A percentile compares a stretch with the other conserved stretches of the same genome.
Conservation (phyloP, 371 early-diverging fungal genomes). For the Rhizopus microsporus region DNA sequence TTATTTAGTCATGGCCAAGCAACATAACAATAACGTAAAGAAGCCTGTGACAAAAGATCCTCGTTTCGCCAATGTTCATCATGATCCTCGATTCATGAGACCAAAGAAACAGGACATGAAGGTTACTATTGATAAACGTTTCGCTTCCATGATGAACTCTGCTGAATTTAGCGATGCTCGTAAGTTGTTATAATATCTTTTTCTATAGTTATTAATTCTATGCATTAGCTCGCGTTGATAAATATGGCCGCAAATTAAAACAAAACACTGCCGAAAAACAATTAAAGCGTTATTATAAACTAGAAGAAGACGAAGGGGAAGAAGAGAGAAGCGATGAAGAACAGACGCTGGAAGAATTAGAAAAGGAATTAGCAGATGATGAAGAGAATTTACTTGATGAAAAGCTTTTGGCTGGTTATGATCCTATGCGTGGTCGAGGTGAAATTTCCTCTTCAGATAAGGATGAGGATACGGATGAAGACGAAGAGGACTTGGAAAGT, state of each 20-base stretch:
- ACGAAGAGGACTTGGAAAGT: constrained; percentile 48
- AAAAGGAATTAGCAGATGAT: constrained; percentile 52
- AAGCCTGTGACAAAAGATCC: constrained; percentile 66
- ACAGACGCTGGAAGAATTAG: constrained; percentile 41
- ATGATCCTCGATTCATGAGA: constrained; percentile 87
- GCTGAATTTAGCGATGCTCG: constrained; percentile 74
- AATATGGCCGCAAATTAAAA: constrained; percentile 78
- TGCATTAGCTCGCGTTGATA: constrained; percentile 77
- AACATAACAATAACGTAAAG: constrained; percentile 21
- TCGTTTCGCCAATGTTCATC: constrained; percentile 81
- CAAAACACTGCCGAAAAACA: constrained; percentile 54
- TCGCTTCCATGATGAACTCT: constrained; percentile 76
- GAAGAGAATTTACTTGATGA: constrained; percentile 40
- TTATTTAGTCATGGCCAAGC: not conserved
- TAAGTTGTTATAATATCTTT: constrained; percentile 31
- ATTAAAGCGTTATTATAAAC: constrained; percentile 59
- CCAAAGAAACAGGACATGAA: constrained; percentile 82
- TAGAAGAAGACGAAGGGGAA: constrained; percentile 57
- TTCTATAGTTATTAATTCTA: not conserved
- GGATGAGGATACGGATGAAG: constrained; percentile 52
- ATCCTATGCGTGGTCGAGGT: constrained; percentile 88
- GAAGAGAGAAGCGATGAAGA: constrained; percentile 29
- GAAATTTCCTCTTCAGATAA: constrained; percentile 64
- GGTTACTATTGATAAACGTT: constrained; percentile 90
- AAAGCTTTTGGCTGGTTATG: constrained; percentile 44